Conservation (phyloP, 1,284 basidiomycete species). For the Cryptococcus depauperatus region DNA sequence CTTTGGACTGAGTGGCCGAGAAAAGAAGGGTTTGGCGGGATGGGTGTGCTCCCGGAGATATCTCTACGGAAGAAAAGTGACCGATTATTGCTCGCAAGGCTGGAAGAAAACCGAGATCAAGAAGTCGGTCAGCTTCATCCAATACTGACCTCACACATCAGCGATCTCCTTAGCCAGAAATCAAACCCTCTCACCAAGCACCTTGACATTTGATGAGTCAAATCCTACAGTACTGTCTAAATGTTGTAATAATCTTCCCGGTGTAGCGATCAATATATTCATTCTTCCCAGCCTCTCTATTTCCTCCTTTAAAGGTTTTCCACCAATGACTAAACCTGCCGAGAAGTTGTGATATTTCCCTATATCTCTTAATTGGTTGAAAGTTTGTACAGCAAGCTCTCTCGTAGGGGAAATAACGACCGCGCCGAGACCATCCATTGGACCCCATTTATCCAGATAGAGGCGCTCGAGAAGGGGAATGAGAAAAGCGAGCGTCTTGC, state of each 20-base stretch:
- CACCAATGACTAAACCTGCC: constrained; percentile 91
- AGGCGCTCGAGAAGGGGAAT: constrained; percentile 68
- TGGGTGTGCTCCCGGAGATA: constrained; percentile 55
- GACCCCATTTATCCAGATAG: constrained; percentile 68
- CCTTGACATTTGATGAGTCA: constrained; percentile 78
- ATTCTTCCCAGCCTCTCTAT: constrained; percentile 77
- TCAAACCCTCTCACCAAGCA: constrained; percentile 60
- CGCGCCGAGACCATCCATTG: constrained; percentile 78
- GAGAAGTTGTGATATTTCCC: constrained; percentile 87
- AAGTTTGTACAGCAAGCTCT: constrained; percentile 94
- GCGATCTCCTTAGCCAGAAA: too few relatives aligned
- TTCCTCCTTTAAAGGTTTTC: constrained; percentile 92
- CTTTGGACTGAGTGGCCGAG: constrained; percentile 92
- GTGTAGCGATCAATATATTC: constrained; percentile 97
- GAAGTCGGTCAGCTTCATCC: constrained; percentile 92
- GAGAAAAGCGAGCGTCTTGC: constrained; percentile 75
- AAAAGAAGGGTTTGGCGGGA: constrained; percentile 86
- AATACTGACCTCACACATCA: constrained; percentile 56
- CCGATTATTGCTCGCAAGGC: constrained; percentile 83
- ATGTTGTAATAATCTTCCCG: constrained; percentile 89
- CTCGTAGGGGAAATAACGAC: constrained; percentile 91
- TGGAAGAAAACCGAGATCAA: constrained; percentile 91
- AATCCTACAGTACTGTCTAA: constrained; percentile 98
- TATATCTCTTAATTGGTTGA: constrained; percentile 86
- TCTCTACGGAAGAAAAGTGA: constrained; percentile 48